Conservation (phyloP, 352 stramenopile species). For the Phytophthora boehmeriae region DNA sequence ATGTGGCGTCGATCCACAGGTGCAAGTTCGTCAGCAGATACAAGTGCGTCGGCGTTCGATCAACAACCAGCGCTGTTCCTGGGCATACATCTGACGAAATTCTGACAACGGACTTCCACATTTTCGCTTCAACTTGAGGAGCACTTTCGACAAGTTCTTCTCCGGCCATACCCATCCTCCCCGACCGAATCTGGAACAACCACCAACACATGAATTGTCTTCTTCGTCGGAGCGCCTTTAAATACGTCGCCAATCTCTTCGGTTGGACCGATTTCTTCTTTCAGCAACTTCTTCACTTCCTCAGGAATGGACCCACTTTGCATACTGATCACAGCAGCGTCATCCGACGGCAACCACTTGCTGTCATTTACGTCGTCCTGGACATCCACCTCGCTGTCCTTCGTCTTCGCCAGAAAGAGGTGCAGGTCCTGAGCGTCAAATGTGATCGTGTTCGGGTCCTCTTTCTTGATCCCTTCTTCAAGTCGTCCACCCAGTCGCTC, state of each 20-base stretch:
- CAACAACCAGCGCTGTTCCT: conserved; percentile 33
- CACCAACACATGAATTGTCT: background rate
- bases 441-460: background rate
- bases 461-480: background rate
- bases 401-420: background rate
- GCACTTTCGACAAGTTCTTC: conserved; percentile 18
- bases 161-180: conserved; percentile 4
- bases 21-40: conserved; percentile 41
- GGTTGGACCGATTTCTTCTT: background rate
- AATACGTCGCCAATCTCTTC: no score
- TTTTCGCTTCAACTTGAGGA: conserved; percentile 24
- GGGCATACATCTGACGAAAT: conserved; percentile 16
- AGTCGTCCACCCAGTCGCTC: background rate
- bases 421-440: background rate
- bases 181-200: background rate
- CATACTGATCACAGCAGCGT: background rate
- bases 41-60: conserved; percentile 29
- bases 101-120: conserved; percentile 34
- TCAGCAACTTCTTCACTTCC: background rate
- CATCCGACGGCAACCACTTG: no score
- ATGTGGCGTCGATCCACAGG: conserved; percentile 24
- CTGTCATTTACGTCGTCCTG: no score
- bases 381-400: background rate
- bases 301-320: background rate
- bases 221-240: no score